These are phyloP conservation scores for Conticribra weissflogii DNA, from an alignment of 108 stramenopile species.

Conservation along the genomic window DNA sequence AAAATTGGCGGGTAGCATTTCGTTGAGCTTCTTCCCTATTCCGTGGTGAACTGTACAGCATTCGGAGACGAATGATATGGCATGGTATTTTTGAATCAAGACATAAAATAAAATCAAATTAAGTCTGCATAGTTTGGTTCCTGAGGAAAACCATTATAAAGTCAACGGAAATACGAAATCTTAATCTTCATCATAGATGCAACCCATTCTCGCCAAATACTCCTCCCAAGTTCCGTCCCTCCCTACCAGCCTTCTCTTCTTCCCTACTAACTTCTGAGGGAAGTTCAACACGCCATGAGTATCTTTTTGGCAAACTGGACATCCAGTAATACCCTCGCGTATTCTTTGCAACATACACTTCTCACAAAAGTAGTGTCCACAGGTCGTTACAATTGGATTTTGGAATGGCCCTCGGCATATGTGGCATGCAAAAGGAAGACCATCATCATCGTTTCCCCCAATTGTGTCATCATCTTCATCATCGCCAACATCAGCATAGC, in stretches of 20 bases:
- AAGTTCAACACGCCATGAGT: conserved; percentile 89
- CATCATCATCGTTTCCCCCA: conserved; percentile 41
- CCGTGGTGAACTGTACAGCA: conserved; percentile 27
- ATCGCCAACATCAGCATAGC: conserved; percentile 12
- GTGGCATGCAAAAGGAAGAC: conserved; percentile 95
- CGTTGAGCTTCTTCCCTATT: conserved; percentile 50
- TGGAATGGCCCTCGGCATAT: conserved; percentile 88
- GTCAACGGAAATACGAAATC: too few species aligned
- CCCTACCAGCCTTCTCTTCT: conserved; percentile 74
- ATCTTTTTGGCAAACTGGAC: conserved; percentile 92
- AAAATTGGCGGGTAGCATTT: conserved; percentile 38
- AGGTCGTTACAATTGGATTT: conserved; percentile 93
- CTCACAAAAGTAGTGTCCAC: conserved; percentile 95
- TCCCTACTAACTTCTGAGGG: conserved; percentile 72
- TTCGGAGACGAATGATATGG: not conserved
- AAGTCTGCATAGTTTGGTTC: too few species aligned
- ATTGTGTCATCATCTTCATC: conserved; percentile 19
- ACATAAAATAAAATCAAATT: not conserved
- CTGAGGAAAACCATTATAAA: too few species aligned
- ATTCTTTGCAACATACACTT: conserved; percentile 76
- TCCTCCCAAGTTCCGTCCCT: conserved; percentile 53
- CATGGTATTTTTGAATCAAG: not conserved
- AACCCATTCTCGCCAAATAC: conserved; percentile 15
- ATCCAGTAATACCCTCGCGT: conserved; percentile 40
- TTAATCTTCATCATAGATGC: not conserved